Percentiles rank a stretch among this genome's conserved stretches.
Evolutionary conservation across 371 early-diverging fungal species (phyloP).

Genomic region (Sporodiniella umbellata): DNA sequence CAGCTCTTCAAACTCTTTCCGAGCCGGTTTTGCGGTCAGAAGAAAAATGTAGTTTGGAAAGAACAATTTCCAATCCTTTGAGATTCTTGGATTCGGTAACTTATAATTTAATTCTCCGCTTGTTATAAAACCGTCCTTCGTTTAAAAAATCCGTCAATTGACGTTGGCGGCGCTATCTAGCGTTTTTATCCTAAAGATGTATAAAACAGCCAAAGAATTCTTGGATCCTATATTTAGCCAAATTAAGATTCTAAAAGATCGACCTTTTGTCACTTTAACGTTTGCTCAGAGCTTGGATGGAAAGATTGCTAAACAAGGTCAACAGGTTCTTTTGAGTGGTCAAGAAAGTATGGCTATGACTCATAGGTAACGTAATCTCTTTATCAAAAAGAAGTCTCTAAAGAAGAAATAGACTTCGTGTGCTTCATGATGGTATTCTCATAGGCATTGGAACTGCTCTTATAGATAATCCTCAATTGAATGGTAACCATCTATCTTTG

Average conservation of each 20-base stretch:
- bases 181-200: no score
- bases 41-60: no score
- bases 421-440: constrained; percentile 79
- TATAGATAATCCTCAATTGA: constrained; percentile 85
- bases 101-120: no score
- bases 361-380: constrained; percentile 43
- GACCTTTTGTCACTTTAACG: constrained; percentile 23
- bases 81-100: no score
- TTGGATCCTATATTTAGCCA: constrained; percentile 11
- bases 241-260: background rate
- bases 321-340: constrained; percentile 71
- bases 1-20: no score
- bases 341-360: constrained; percentile 78
- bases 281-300: constrained; percentile 90
- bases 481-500: constrained; percentile 33
- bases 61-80: no score
- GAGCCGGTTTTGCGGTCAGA: no score
- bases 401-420: constrained; percentile 54
- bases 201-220: constrained; percentile 11
- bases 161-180: no score
- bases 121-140: no score
- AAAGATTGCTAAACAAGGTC: constrained; percentile 65
- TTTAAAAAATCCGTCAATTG: no score
- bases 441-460: constrained; percentile 87
- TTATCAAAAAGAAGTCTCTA: background rate